Evolutionary conservation across 2,329 filamentous ascomycete genomes (phyloP), one percentile per base, ranked within the genome.

Genomic region (Neonectria faginata): DNA sequence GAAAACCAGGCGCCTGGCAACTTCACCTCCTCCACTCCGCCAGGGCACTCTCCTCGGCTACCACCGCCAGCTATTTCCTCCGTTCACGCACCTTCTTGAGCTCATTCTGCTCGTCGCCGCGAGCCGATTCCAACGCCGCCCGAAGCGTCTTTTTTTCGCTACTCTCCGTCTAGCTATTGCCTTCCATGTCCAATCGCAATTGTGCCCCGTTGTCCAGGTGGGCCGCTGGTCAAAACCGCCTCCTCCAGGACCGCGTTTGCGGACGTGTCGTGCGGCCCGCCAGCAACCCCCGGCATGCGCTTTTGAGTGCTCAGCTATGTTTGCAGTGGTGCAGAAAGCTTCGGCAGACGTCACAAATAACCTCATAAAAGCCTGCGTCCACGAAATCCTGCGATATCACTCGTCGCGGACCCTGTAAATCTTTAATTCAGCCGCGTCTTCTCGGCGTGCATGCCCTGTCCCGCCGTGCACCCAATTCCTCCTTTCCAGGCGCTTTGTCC

Each of bases 91-190:
- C 82, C 79, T 91, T 85, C 83, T 88, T 89, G 84, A 87, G 87
- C 89, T 92, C 85, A 74, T 89, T 89, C 74, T 82, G 81, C 80
- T 88, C 88, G 80, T 77, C 78, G 45, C 53, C 60, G 55, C 47
- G 61, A 67, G 79, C 67, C 78, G 81, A 80, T 78, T 81, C 79
- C 48, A 75, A 58, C 33, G 54, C 31, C 44, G 36, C 22, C 41
- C 51, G 20, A 57, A 62, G 8, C 16, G 16, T 1, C 6, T 8
- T 18, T 42, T 27, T 61, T 12, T 22, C 12, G 9, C 7, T 1
- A 5, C 11, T 29, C 29, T 41, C 39, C 36, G 50, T 10, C n/a
- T 41, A 71, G 60, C 58, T 73, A 70, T 59, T 3, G 2, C 27
- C 14, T 9, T 57, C 33, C 62, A 47, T 50, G 36, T 57, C n/a